These are phyloP conservation scores for Candida loeiensis DNA, from an alignment of 805 yeast genomes.

Conservation along the genomic window DNA sequence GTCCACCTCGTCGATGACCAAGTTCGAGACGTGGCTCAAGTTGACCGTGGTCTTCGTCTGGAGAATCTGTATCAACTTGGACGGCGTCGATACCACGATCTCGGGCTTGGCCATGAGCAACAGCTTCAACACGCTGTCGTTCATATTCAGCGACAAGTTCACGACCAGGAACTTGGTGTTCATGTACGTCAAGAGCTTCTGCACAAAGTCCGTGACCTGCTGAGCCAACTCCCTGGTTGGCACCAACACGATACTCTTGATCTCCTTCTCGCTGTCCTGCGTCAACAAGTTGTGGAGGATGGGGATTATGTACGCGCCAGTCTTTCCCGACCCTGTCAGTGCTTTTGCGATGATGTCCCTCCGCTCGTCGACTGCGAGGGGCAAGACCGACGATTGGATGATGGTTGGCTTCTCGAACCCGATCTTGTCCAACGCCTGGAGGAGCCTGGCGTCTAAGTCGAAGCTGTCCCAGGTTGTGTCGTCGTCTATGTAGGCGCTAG, in stretches of 20 bases:
- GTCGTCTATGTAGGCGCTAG: conserved; percentile 71
- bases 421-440: conserved; percentile 76
- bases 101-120: conserved; percentile 74
- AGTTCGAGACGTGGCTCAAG: conserved; percentile 54
- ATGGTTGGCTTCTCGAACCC: conserved; percentile 87
- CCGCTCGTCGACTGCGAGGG: conserved; percentile 83
- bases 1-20: conserved; percentile 95
- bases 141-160: conserved; percentile 63
- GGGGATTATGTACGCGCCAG: conserved; percentile 87
- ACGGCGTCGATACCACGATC: conserved; percentile 82
- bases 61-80: conserved; percentile 58
- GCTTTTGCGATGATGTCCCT: conserved; percentile 93
- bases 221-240: conserved; percentile 91
- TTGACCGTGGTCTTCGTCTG: conserved; percentile 42
- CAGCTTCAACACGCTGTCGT: conserved; percentile 69
- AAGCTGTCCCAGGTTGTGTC: conserved; percentile 69
- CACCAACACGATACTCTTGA: conserved; percentile 70
- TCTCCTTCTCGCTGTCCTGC: conserved; percentile 26
- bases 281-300: conserved; percentile 72
- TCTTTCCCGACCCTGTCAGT: conserved; percentile 93
- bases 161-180: conserved; percentile 59
- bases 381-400: conserved; percentile 88
- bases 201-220: conserved; percentile 74
- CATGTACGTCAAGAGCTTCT: conserved; percentile 66
- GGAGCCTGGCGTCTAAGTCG: conserved; percentile 74